Conservation (phyloP, 1,284 basidiomycete species). For the Apiotrichum gracile region DNA sequence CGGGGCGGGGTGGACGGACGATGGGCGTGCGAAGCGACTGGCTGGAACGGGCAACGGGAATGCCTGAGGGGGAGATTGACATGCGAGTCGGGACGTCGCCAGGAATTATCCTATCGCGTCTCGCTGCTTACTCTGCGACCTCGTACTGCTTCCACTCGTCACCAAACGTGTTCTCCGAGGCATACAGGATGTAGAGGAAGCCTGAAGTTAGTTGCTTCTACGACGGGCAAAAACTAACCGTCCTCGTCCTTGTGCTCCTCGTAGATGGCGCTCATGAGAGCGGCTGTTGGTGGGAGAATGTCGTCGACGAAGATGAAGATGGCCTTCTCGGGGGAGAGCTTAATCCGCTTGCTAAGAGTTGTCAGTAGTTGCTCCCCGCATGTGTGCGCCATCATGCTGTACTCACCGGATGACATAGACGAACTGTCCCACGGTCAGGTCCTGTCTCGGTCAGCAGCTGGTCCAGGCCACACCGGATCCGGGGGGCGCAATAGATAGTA, state of each 20-base stretch:
- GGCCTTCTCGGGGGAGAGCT: slow-evolving; percentile 98
- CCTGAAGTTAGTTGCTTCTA: slow-evolving; percentile 38
- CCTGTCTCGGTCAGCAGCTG: slow-evolving; percentile 52
- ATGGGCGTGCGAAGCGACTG: neutral
- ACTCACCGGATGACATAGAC: slow-evolving; percentile 84
- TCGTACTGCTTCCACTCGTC: slow-evolving; percentile 17
- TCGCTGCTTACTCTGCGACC: slow-evolving; percentile 4
- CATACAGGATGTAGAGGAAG: slow-evolving; percentile 93
- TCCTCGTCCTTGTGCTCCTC: slow-evolving; percentile 85
- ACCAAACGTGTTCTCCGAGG: slow-evolving; percentile 94
- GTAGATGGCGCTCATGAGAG: slow-evolving; percentile 97
- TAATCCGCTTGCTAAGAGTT: slow-evolving; percentile 80
- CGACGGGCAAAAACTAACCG: neutral
- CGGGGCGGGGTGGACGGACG: neutral
- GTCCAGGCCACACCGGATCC: no score
- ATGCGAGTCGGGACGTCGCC: neutral
- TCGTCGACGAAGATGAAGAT: slow-evolving; percentile 99
- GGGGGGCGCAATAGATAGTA: neutral
- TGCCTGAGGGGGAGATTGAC: neutral
- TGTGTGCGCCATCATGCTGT: neutral
- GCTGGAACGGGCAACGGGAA: neutral
- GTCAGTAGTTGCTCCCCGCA: slow-evolving; percentile 1
- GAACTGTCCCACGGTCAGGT: slow-evolving; percentile 97
- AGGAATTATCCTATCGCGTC: neutral
- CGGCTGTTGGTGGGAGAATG: slow-evolving; percentile 94